Evolutionary conservation across 1,139 yeast species (phyloP).

Genomic region (Zygosaccharomyces pseudobailii): DNA sequence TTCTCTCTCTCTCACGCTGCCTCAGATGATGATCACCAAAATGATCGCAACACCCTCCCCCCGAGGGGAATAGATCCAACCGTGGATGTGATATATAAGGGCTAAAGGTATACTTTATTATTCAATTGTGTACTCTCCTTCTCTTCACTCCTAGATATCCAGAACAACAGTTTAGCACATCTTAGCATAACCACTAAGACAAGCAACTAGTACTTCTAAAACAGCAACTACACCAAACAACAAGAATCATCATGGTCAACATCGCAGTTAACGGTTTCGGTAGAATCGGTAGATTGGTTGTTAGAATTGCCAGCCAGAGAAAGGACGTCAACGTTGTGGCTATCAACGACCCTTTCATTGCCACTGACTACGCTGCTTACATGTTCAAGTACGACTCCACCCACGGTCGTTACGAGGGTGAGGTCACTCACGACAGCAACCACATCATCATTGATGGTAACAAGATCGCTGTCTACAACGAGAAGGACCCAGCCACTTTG

Average conservation of each 20-base stretch:
- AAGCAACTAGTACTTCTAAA: conserved; percentile 9
- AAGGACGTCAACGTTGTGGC: conserved; percentile 71
- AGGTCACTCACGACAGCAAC: conserved; percentile 59
- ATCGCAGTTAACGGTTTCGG: conserved; percentile 91
- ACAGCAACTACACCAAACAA: conserved; percentile 9
- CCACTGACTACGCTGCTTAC: conserved; percentile 79
- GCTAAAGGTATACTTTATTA: neutral
- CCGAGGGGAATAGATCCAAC: neutral
- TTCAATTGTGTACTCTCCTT: neutral
- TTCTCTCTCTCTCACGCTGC: neutral
- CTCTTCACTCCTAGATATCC: conserved; percentile 7
- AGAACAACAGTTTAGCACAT: conserved; percentile 6
- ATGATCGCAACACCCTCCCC: neutral
- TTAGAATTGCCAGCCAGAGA: conserved; percentile 72
- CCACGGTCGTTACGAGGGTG: conserved; percentile 73
- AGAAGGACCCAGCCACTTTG: conserved; percentile 73
- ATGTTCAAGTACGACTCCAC: conserved; percentile 89
- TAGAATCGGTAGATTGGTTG: conserved; percentile 78
- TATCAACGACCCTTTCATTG: conserved; percentile 79
- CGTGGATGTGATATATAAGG: conserved; percentile 2
- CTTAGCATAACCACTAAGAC: conserved; percentile 1
- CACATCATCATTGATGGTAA: conserved; percentile 62
- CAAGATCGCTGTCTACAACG: conserved; percentile 66
- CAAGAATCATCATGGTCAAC: conserved; percentile 39
- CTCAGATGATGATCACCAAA: neutral